Conservation (phyloP, 768 basidiomycete genomes). For the Suillus spraguei region DNA sequence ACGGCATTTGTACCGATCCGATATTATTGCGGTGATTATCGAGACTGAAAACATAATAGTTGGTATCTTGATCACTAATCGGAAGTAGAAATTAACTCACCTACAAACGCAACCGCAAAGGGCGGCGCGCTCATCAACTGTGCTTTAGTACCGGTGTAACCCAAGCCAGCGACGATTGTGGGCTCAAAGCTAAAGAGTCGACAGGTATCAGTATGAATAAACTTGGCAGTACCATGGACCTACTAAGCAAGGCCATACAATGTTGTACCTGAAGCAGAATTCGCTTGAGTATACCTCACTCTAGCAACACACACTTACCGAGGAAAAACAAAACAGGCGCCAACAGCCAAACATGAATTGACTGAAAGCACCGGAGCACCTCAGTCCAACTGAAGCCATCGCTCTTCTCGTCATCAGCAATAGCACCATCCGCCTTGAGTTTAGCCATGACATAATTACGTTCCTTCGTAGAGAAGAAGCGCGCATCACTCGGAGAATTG, state of each 20-base stretch:
- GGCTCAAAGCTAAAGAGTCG: constrained; percentile 62
- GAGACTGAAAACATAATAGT: constrained; percentile 33
- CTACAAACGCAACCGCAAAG: constrained; percentile 50
- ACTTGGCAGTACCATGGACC: constrained; percentile 36
- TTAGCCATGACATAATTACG: constrained; percentile 44
- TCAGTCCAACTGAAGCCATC: constrained; percentile 62
- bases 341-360: constrained; percentile 58
- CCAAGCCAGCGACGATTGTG: constrained; percentile 66
- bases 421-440: constrained; percentile 28
- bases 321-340: constrained; percentile 53
- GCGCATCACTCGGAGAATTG: constrained; percentile 42
- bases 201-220: constrained; percentile 41
- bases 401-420: constrained; percentile 41
- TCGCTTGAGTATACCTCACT: neutral
- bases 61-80: neutral
- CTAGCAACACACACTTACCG: constrained; percentile 36
- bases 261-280: constrained; percentile 19
- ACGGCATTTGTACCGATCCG: constrained; percentile 55
- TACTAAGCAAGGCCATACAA: constrained; percentile 26
- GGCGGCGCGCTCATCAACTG: constrained; percentile 68
- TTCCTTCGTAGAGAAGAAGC: constrained; percentile 54
- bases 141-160: constrained; percentile 52
- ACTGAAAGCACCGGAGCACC: constrained; percentile 47
- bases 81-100: constrained; percentile 32
- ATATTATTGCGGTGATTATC: constrained; percentile 46